These are phyloP conservation scores for Cordyceps sp. DNA, from an alignment of 2,329 filamentous ascomycete species.

Conservation along the genomic window DNA sequence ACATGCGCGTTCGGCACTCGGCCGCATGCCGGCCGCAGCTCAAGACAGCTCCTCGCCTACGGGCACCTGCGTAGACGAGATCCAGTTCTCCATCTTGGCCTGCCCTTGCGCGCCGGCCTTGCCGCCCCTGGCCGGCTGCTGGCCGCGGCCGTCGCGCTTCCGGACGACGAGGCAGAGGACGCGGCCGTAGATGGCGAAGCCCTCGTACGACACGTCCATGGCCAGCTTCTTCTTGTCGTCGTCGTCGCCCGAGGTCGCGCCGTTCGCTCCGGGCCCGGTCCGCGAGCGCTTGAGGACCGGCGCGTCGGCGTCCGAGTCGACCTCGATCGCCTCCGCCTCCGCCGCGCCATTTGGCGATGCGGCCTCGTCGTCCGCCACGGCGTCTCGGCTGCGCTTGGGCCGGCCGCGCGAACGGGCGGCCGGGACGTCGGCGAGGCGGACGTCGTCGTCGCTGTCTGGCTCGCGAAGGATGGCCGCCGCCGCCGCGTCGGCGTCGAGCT, in stretches of 20 bases:
- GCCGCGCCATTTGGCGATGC: constrained; percentile 9
- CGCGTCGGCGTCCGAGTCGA: constrained; percentile 21
- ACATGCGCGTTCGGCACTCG: no score
- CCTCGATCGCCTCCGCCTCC: constrained; percentile 18
- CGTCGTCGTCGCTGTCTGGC: constrained; percentile 29
- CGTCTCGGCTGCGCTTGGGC: constrained; percentile 15
- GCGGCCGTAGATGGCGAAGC: constrained; percentile 88
- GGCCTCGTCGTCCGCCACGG: constrained; percentile 13
- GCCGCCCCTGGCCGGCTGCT: constrained; percentile 10
- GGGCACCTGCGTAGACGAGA: constrained; percentile 57
- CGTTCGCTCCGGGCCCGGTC: constrained; percentile 11
- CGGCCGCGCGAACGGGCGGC: constrained; percentile 7
- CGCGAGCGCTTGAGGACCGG: constrained; percentile 28
- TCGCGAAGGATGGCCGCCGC: constrained; percentile 18
- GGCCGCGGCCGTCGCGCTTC: constrained; percentile 43
- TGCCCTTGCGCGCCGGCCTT: constrained; percentile 40
- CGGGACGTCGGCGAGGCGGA: constrained; percentile 18
- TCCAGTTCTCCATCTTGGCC: constrained; percentile 73
- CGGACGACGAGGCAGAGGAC: constrained; percentile 82
- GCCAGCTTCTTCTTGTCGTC: constrained; percentile 85
- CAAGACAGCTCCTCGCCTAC: constrained; percentile 14
- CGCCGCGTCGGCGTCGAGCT: constrained; percentile 28
- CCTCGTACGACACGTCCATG: constrained; percentile 79
- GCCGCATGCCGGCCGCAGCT: not conserved
- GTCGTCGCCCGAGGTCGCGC: constrained; percentile 10